These are phyloP conservation scores for Monosporozyma unispora DNA, from an alignment of 805 yeast species.

Conservation along the genomic window DNA sequence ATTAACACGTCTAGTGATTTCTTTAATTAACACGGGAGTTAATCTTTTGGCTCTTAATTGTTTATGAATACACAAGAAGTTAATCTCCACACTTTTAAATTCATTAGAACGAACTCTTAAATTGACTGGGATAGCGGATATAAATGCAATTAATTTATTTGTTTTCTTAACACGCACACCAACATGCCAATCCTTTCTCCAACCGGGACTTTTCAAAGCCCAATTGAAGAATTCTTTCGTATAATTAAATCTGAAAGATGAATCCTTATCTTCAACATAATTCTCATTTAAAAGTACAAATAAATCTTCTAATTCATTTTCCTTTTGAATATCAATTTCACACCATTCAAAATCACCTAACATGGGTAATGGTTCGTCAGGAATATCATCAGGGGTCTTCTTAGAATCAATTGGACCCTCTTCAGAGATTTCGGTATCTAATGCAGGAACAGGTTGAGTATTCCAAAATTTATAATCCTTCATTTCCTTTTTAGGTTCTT, in stretches of 20 bases:
- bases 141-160: conserved; percentile 80
- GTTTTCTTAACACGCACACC: conserved; percentile 82
- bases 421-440: conserved; percentile 53
- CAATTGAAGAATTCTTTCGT: conserved; percentile 74
- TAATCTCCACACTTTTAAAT: conserved; percentile 73
- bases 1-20: conserved; percentile 88
- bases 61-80: conserved; percentile 90
- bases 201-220: conserved; percentile 94
- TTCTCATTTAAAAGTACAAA: conserved; percentile 74
- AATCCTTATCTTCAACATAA: conserved; percentile 91
- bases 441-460: conserved; percentile 86
- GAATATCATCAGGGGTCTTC: conserved; percentile 65
- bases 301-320: conserved; percentile 61
- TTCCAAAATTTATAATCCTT: conserved; percentile 94
- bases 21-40: conserved; percentile 89
- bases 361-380: conserved; percentile 61
- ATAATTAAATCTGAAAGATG: conserved; percentile 85
- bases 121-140: conserved; percentile 77
- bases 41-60: conserved; percentile 86
- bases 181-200: conserved; percentile 79
- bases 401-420: conserved; percentile 76
- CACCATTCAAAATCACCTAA: conserved; percentile 85
- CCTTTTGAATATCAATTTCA: conserved; percentile 53
- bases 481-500: conserved; percentile 53
- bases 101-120: conserved; percentile 49